Evolutionary conservation across 2,329 filamentous ascomycete genomes (phyloP).

Genomic region (Ceratocystis destructans): DNA sequence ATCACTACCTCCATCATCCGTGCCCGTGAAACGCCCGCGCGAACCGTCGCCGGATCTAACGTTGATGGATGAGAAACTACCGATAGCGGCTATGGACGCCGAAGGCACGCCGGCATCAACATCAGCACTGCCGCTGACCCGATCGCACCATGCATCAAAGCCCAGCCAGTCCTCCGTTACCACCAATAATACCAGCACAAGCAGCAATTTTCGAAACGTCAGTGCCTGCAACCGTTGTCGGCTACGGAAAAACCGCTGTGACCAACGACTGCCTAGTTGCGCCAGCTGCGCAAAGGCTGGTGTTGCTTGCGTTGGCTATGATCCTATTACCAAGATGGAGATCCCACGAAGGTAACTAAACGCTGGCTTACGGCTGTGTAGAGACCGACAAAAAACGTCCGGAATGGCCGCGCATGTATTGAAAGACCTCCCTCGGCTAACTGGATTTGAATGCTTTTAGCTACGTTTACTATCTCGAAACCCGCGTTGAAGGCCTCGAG

Average conservation of each 20-base stretch:
- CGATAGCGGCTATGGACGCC: not conserved
- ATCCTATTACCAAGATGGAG: constrained; percentile 90
- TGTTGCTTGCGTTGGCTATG: constrained; percentile 85
- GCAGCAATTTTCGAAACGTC: constrained; percentile 67
- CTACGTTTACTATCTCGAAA: constrained; percentile 92
- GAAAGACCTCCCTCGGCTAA: constrained; percentile 6
- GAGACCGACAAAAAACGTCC: too few relatives aligned
- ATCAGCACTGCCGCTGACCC: not conserved
- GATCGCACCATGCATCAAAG: not conserved
- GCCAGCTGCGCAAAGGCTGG: constrained; percentile 85
- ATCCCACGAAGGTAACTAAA: constrained; percentile 76
- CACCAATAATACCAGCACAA: constrained; percentile 39
- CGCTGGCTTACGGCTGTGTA: not conserved
- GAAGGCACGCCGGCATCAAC: not conserved
- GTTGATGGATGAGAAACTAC: not conserved
- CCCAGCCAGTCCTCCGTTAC: constrained; percentile 21
- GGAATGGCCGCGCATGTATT: too few relatives aligned
- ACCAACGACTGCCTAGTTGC: constrained; percentile 83
- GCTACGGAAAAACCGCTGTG: constrained; percentile 84
- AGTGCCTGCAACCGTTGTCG: constrained; percentile 90
- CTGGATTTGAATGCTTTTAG: constrained; percentile 29
- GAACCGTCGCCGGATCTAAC: constrained; percentile 36
- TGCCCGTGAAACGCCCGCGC: constrained; percentile 45
- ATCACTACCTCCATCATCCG: constrained; percentile 19
- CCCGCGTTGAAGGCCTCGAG: constrained; percentile 72